Percentiles rank a stretch among this genome's conserved stretches.
These are phyloP conservation scores for Saturnispora besseyi DNA, from an alignment of 805 yeast genomes.

Conservation along the genomic window DNA sequence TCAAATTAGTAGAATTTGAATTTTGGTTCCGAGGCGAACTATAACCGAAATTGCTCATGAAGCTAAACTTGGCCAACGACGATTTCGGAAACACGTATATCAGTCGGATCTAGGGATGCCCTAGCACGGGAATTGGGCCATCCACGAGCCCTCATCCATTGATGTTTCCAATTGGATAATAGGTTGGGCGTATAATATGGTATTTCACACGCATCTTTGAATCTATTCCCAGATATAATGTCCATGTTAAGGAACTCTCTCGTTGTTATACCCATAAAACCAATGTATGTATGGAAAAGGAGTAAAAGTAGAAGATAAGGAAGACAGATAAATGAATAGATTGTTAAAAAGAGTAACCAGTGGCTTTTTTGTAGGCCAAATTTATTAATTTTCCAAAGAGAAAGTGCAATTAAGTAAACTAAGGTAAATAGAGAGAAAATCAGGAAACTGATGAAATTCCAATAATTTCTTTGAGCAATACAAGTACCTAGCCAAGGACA, in stretches of 20 bases:
- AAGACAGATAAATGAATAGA: conserved; percentile 38
- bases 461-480: conserved; percentile 64
- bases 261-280: conserved; percentile 55
- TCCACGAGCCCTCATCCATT: conserved; percentile 34
- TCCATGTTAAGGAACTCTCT: conserved; percentile 56
- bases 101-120: not conserved
- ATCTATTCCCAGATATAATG: conserved; percentile 18
- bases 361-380: conserved; percentile 25
- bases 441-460: conserved; percentile 48
- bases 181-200: conserved; percentile 31
- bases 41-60: not conserved
- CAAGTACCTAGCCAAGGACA: conserved; percentile 64
- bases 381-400: conserved; percentile 23
- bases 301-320: conserved; percentile 50
- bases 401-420: conserved; percentile 21
- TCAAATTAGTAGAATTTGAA: not conserved
- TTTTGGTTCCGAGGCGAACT: not conserved
- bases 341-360: conserved; percentile 42
- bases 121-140: conserved; percentile 15
- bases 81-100: not conserved
- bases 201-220: conserved; percentile 28
- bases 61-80: conserved; percentile 1
- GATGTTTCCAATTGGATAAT: conserved; percentile 26
- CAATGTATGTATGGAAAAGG: conserved; percentile 44
- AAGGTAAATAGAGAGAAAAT: conserved; percentile 28